Conservation (phyloP, 2,329 filamentous ascomycete genomes). For the Phoma sp. region DNA sequence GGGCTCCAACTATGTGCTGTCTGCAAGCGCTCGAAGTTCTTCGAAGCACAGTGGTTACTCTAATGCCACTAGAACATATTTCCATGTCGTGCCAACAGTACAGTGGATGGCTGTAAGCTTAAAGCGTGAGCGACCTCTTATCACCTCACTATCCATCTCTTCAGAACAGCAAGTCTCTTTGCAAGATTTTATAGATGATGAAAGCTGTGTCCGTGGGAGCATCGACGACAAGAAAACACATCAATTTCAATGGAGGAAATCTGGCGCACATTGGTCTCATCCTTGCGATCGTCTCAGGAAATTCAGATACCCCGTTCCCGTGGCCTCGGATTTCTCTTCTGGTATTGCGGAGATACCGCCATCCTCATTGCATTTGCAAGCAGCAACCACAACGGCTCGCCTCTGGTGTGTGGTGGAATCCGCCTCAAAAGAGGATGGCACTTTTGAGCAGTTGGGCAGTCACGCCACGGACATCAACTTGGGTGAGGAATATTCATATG, state of each 20-base stretch:
- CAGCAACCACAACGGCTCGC: not conserved
- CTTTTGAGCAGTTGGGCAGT: not conserved
- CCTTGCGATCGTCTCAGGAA: not conserved
- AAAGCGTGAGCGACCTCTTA: not conserved
- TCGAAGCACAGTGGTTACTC: too few species aligned
- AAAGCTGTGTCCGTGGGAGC: not conserved
- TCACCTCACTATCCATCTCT: not conserved
- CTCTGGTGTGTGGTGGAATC: not conserved
- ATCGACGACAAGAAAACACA: not conserved
- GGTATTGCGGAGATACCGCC: not conserved
- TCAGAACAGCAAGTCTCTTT: not conserved
- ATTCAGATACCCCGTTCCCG: not conserved
- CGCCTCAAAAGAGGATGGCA: not conserved
- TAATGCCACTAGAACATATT: not conserved
- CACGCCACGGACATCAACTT: not conserved
- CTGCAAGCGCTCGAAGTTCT: not conserved
- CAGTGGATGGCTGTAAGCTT: not conserved
- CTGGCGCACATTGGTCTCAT: not conserved
- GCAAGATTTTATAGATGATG: not conserved
- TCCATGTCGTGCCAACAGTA: not conserved
- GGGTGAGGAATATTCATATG: not conserved
- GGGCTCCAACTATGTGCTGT: not conserved
- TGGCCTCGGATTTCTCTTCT: not conserved
- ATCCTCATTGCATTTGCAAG: not conserved
- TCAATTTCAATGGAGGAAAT: not conserved